Percentiles rank a stretch among this genome's conserved stretches.
Evolutionary conservation across 352 stramenopile genomes (phyloP).

Genomic region (Phytophthora fragariaefolia): DNA sequence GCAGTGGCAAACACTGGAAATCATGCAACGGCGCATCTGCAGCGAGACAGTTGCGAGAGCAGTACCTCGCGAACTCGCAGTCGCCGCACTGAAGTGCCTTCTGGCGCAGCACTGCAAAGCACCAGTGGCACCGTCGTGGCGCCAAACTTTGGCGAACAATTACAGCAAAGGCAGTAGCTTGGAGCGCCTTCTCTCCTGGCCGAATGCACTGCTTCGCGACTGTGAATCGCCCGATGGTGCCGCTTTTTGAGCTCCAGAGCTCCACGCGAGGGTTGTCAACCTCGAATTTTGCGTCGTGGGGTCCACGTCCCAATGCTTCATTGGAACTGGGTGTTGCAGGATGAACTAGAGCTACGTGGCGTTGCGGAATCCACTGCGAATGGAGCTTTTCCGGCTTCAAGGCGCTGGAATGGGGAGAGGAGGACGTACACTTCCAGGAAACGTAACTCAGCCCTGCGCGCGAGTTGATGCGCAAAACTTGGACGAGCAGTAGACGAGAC

Average conservation of each 20-base stretch:
- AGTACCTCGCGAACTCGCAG: slow-evolving; percentile 64
- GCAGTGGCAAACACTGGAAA: slow-evolving; percentile 52
- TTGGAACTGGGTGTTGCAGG: slow-evolving; percentile 23
- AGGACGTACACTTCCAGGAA: slow-evolving; percentile 33
- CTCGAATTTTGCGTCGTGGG: slow-evolving; percentile 24
- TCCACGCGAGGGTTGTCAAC: slow-evolving; percentile 30
- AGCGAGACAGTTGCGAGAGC: slow-evolving; percentile 53
- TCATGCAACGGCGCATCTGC: slow-evolving; percentile 55
- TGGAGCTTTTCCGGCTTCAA: slow-evolving; percentile 8
- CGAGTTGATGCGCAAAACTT: slow-evolving; percentile 30
- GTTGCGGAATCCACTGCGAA: slow-evolving; percentile 37
- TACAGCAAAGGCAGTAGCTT: slow-evolving; percentile 61
- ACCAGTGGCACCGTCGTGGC: slow-evolving; percentile 62
- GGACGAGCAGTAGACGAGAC: slow-evolving; percentile 17
- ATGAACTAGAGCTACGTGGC: slow-evolving; percentile 7
- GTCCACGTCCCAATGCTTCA: slow-evolving; percentile 11
- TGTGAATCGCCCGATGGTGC: slow-evolving; percentile 42
- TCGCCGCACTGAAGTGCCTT: slow-evolving; percentile 60
- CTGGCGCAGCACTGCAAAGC: slow-evolving; percentile 49
- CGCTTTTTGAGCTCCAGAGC: slow-evolving; percentile 29
- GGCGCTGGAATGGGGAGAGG: neutral
- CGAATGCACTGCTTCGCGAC: slow-evolving; percentile 37
- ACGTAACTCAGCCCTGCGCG: slow-evolving; percentile 28
- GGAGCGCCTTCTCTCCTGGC: slow-evolving; percentile 39
- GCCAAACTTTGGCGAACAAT: slow-evolving; percentile 44